These are phyloP conservation scores for Rhizodiscina lignyota DNA, from an alignment of 495 filamentous ascomycete genomes.

Conservation along the genomic window DNA sequence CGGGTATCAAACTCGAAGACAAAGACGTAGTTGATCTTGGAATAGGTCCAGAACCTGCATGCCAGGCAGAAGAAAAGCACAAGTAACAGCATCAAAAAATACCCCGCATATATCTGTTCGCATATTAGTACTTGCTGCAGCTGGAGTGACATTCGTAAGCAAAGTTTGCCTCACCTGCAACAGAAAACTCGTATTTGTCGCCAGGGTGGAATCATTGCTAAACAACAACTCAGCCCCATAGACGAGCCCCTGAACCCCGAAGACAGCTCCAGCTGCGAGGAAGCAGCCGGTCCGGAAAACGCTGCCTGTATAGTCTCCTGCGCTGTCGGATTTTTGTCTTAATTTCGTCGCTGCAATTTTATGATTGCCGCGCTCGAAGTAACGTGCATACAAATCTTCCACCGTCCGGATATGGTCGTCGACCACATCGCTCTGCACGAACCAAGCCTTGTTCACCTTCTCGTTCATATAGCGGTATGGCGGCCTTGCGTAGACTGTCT, in stretches of 20 bases:
- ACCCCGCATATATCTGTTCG: constrained; percentile 69
- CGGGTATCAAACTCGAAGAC: constrained; percentile 90
- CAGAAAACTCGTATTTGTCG: constrained; percentile 50
- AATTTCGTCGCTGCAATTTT: constrained; percentile 83
- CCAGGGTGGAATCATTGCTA: constrained; percentile 27
- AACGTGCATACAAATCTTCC: constrained; percentile 83
- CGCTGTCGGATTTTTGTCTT: constrained; percentile 43
- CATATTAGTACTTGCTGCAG: constrained; percentile 13
- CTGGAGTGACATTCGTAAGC: constrained; percentile 9
- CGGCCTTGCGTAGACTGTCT: constrained; percentile 60
- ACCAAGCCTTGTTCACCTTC: constrained; percentile 78
- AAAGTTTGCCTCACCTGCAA: constrained; percentile 42
- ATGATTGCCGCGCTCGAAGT: constrained; percentile 78
- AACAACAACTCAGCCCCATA: constrained; percentile 40
- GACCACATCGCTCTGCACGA: constrained; percentile 67
- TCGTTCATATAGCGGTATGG: constrained; percentile 76
- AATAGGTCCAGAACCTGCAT: constrained; percentile 61
- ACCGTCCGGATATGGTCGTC: constrained; percentile 61
- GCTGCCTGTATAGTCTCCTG: constrained; percentile 52
- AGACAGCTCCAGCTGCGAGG: constrained; percentile 54
- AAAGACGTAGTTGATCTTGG: constrained; percentile 89
- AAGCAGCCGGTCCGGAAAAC: constrained; percentile 71
- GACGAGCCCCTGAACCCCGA: constrained; percentile 58
- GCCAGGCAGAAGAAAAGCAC: constrained; percentile 62
- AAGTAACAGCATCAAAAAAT: constrained; percentile 59